Conservation (phyloP, 768 basidiomycete genomes). For the Hortiboletus flavorubellus region DNA sequence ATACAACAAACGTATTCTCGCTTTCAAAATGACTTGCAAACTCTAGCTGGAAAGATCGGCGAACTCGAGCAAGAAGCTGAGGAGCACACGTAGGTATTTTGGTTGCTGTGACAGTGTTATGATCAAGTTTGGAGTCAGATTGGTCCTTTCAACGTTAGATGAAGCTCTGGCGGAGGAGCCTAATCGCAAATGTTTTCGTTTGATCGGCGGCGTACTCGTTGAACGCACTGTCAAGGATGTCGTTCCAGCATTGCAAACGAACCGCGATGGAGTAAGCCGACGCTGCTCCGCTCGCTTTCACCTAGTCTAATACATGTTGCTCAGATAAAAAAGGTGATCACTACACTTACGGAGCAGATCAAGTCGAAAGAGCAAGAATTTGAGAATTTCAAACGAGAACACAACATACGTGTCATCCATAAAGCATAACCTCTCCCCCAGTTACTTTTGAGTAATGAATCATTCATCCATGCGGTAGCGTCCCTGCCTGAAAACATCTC, state of each 20-base stretch:
- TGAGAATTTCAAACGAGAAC: slow-evolving; percentile 73
- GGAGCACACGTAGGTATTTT: slow-evolving; percentile 75
- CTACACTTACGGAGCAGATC: slow-evolving; percentile 80
- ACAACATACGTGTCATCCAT: slow-evolving; percentile 63
- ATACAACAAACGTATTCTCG: slow-evolving; percentile 79
- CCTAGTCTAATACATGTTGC: slow-evolving; percentile 8
- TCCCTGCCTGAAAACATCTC: neutral
- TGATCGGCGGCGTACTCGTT: slow-evolving; percentile 94
- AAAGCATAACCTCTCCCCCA: slow-evolving; percentile 21
- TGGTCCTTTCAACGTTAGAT: slow-evolving; percentile 84
- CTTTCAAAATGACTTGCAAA: slow-evolving; percentile 85
- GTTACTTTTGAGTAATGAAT: slow-evolving; percentile 3
- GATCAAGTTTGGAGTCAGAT: slow-evolving; percentile 40
- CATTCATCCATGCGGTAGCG: neutral
- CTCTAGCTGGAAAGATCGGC: slow-evolving; percentile 90
- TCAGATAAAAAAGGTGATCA: slow-evolving; percentile 81
- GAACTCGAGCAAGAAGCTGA: slow-evolving; percentile 96
- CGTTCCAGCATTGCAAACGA: slow-evolving; percentile 86
- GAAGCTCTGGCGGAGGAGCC: slow-evolving; percentile 83
- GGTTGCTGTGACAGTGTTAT: neutral
- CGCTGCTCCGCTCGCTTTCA: neutral
- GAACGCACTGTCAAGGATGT: slow-evolving; percentile 96
- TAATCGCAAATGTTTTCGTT: slow-evolving; percentile 90
- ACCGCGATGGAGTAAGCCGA: slow-evolving; percentile 73
- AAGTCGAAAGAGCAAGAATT: slow-evolving; percentile 84